Conservation (phyloP, 2,329 filamentous ascomycete species). For the Sporothrix protearum region DNA sequence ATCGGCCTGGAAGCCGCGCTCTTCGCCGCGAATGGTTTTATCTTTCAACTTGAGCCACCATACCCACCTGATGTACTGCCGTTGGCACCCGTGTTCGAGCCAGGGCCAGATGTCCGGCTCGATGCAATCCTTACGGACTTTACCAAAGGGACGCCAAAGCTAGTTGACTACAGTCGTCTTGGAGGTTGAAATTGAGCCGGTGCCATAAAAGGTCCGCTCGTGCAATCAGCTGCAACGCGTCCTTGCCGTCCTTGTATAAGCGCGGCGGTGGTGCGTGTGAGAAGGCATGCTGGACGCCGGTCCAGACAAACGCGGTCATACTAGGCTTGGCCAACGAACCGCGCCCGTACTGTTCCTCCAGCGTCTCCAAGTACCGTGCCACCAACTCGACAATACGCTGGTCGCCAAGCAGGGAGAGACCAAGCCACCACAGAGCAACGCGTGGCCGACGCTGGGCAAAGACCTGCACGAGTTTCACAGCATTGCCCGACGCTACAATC, state of each 20-base stretch:
- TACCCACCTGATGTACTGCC: constrained; percentile 18
- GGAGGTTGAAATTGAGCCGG: constrained; percentile 16
- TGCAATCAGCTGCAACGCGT: not conserved
- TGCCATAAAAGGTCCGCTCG: not conserved
- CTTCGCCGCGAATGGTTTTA: not conserved
- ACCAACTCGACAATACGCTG: constrained; percentile 30
- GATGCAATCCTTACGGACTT: not conserved
- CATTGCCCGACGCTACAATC: constrained; percentile 28
- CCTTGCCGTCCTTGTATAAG: not conserved
- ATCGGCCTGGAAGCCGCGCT: constrained; percentile 10
- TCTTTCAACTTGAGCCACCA: constrained; percentile 15
- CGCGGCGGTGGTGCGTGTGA: not conserved
- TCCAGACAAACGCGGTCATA: constrained; percentile 19
- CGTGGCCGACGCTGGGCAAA: constrained; percentile 33
- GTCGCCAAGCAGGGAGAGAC: constrained; percentile 33
- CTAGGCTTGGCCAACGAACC: constrained; percentile 1
- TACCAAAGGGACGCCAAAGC: constrained; percentile 18
- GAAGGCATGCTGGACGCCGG: constrained; percentile 19
- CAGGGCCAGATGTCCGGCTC: constrained; percentile 22
- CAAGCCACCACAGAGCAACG: constrained; percentile 34
- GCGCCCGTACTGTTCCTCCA: constrained; percentile 30
- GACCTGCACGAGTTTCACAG: constrained; percentile 30
- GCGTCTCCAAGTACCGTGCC: constrained; percentile 31
- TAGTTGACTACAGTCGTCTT: not conserved
- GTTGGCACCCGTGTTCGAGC: constrained; percentile 5